Conservation (phyloP, 331 rosid genomes). For the Dryas integrifolia region DNA sequence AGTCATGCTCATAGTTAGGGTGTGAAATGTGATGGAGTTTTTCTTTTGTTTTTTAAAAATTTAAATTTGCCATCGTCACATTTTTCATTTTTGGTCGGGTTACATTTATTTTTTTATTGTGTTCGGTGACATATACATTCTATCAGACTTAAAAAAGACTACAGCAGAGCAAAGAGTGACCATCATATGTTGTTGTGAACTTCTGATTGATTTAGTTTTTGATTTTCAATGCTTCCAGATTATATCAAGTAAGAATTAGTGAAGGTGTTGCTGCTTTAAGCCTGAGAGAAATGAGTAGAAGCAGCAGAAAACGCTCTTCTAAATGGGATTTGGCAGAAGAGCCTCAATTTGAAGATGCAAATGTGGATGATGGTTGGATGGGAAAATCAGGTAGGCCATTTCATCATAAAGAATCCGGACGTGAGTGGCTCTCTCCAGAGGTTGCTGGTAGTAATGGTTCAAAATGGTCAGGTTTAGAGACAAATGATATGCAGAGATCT, state of each 20-base stretch:
- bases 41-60: background rate
- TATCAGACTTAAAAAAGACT: background rate
- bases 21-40: background rate
- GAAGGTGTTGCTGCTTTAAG: conserved; percentile 26
- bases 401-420: conserved; percentile 47
- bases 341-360: conserved; percentile 44
- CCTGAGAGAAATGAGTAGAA: conserved; percentile 56
- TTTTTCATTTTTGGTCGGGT: background rate
- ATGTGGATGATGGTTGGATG: conserved; percentile 38
- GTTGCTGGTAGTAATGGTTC: conserved; percentile 45
- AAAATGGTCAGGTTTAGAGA: conserved; percentile 52
- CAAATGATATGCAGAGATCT: conserved; percentile 44
- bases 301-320: conserved; percentile 63
- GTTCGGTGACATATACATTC: background rate
- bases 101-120: background rate
- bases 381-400: conserved; percentile 33
- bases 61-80: too few species aligned
- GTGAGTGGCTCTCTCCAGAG: conserved; percentile 57
- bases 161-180: background rate
- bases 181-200: conserved; percentile 4
- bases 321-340: conserved; percentile 76
- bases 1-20: background rate
- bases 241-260: conserved; percentile 26
- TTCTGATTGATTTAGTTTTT: conserved; percentile 29
- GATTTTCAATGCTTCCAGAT: conserved; percentile 37